Base-by-base conservation (phyloP, 768 basidiomycete genomes). In the Hysterangium stoloniferum region DNA sequence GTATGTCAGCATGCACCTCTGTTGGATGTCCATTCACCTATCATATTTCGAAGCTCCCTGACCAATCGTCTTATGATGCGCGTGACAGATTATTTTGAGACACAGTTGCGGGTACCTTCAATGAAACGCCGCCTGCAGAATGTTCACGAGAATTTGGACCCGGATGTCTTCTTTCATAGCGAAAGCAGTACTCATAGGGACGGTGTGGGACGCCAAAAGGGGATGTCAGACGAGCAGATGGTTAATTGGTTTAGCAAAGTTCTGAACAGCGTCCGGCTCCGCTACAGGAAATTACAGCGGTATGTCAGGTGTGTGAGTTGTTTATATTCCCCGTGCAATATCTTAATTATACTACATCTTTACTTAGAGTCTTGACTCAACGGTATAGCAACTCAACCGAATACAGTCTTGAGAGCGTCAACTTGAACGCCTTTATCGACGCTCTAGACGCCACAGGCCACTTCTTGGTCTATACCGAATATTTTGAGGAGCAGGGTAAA, bases 381-480 rank as follows among this genome's bases (percentile, higher is more conserved):
- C 80, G 90, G 41, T 94, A 94, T 70, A 86, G 87, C 60, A 96
- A 94, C 65, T 88, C 93, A 4, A 87, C 91, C 1, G 93, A 96
- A 64, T 97, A 94, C 60, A 78, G 72, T 53, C 73, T 97, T 28
- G 86, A 90, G 52, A 73, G 79, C 48, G 69, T 84, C 32, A 73
- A 83, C 36, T 69, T 94, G 52, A 85, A 86, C 45, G 72, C 74
- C n/a, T 86, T 95, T 65, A 86, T 98, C 48, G 71, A 80, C 20
- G 73, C 76, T 9, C 74, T 99, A 6, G 80, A 87, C 19, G 79
- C 83, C 28, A 83, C 90, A 6, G 91, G 88, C 56, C 94, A 98
- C 64, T 85, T 93, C 67, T 80, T 99, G 52, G 88, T 99, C 38
- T 95, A 96, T 66, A 96, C 95, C 1, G 79, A 84, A 54, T 66